Evolutionary conservation across 140 eudicot species (phyloP), one percentile per base, ranked within the genome.

Genomic region (Bidens hawaiensis): DNA sequence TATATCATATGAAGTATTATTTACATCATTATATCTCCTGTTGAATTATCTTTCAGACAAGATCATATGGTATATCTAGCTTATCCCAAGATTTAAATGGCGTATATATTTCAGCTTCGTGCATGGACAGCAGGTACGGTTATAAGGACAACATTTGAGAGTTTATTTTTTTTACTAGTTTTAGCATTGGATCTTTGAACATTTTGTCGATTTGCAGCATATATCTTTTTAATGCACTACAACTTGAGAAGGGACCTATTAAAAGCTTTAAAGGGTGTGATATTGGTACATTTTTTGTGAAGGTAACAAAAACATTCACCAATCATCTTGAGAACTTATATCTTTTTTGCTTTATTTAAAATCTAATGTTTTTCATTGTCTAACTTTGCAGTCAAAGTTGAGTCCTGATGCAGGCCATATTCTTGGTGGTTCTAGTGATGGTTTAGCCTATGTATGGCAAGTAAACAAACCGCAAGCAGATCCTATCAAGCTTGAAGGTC

Each of bases 361-460:
- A 12, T 23, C 7, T 52, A 38, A n/a, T 33, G 15, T 10, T 62
- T 21, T 54, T 74, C 15, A 38, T 54, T 67, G 64, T 34, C 28
- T 41, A 34, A 13, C 30, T 12, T 69, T 78, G 75, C 94, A 87
- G 96, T 72, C 98, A 43, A 71, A 85, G 11, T 73, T 91, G 57
- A 91, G 98, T 60, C 98, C 96, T 62, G 98, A 91, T 74, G 98
- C 91, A 19, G 79, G 95, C 52, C 96, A 91, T 76, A 76, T 87
- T 42, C 82, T 91, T 46, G 64, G 93, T 68, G 98, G 98, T 40
- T 91, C 98, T 11, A 83, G 95, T 64, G 96, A 91, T 65, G 95
- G 96, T 61, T 82, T 78, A 58, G 96, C 93, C 41, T 87, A 91
- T 64, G 76, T 87, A 56, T 91, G 98, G 98, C 93, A 91, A 84